Base-by-base conservation (phyloP, 768 basidiomycete genomes). In the Hortiboletus campestris region DNA sequence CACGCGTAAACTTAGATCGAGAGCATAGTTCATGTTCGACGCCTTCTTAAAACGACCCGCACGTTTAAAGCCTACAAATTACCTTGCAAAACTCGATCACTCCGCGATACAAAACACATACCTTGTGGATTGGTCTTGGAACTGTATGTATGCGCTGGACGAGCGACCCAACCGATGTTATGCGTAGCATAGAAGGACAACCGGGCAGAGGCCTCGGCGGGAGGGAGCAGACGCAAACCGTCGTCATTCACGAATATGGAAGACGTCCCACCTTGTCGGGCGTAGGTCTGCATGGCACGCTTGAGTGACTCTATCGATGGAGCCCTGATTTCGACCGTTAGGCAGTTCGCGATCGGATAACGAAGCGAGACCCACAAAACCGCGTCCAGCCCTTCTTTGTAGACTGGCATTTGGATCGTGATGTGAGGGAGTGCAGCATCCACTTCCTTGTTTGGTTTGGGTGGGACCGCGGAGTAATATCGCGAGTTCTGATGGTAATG, bases 1-100 rank as follows among this genome's bases (percentile, higher is more conserved):
- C 53, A 67, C 64, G 32, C 75, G 72, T 29, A 80, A 65, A 6
- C 76, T 76, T 2, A 81, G 59, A 38, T 73, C 75, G 39, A 80
- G 74, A 20, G 81, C 91, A 63, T 88, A 93, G 67, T 95, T 96
- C 87, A 95, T 86, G 72, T 96, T 96, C 16, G 85, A 86, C 1
- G 92, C 92, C 73, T 96, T 96, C 78, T 96, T 96, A 80, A 96
- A 96, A 20, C 92, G 81, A 32, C 94, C 93, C 5, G 87, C 69
- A 38, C 75, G 72, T 22, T 60, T 74, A n/a, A 64, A 70, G 4
- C 66, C 69, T 72, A 32, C 9, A 17, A 40, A 44, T 9, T 13
- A n/a, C 13, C 12, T 45, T 35, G 44, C 3, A 16, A 46, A 22
- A 28, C 6, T 29, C 22, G 66, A 77, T 76, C 75, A 79, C 69